Evolutionary conservation across 148 eudicot genomes (phyloP).

Genomic region (Camellia lanceoleosa): DNA sequence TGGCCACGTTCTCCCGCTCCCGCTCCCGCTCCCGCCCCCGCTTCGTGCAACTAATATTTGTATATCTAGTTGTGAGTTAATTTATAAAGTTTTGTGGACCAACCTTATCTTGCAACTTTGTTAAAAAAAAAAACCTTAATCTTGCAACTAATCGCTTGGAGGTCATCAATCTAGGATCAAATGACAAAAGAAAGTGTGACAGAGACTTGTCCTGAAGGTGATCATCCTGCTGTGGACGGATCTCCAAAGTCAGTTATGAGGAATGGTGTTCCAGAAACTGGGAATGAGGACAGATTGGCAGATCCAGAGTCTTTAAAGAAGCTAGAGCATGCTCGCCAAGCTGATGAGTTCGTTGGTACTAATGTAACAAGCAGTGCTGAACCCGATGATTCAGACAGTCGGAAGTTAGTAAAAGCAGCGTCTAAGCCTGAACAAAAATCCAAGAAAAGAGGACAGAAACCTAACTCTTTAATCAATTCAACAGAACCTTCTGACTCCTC

Average conservation of each 20-base stretch:
- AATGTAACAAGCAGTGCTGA: conserved; percentile 29
- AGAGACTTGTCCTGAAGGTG: conserved; percentile 33
- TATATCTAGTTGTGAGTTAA: neutral
- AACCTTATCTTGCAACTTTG: neutral
- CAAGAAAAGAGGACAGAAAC: conserved; percentile 41
- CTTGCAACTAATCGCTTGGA: conserved; percentile 4
- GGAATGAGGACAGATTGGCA: conserved; percentile 30
- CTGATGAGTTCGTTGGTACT: conserved; percentile 25
- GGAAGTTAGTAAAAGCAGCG: conserved; percentile 28
- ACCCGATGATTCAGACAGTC: conserved; percentile 36
- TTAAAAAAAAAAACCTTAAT: no score
- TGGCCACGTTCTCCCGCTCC: no score
- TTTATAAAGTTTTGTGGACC: neutral
- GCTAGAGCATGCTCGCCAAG: conserved; percentile 27
- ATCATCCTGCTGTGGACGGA: conserved; percentile 17
- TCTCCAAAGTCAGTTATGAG: conserved; percentile 52
- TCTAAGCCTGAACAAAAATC: conserved; percentile 39
- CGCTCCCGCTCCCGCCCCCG: no score
- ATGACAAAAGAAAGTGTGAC: conserved; percentile 40
- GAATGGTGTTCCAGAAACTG: conserved; percentile 47
- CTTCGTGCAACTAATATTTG: no score
- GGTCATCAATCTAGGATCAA: conserved; percentile 20
- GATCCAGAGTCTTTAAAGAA: conserved; percentile 31
- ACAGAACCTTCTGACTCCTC: conserved; percentile 35
- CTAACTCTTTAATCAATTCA: conserved; percentile 32